Evolutionary conservation across 257 asterid genomes (phyloP), one percentile per base, ranked within the genome.

Genomic region (Catharanthus roseus): DNA sequence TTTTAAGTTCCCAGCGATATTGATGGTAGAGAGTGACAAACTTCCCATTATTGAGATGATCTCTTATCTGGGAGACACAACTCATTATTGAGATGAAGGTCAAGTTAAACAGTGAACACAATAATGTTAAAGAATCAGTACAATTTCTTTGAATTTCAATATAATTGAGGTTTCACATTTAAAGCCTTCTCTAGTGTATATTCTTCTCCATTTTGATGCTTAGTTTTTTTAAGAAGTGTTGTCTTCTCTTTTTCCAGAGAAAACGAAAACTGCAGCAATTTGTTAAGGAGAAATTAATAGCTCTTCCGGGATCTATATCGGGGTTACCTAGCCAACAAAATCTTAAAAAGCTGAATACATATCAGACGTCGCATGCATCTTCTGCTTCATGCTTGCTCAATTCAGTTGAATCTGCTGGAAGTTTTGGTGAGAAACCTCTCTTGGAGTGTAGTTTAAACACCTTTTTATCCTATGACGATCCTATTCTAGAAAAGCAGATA

Each of bases 181-280:
- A 28, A 55, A 55, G 31, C 62, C 31, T 24, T 55, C 62, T 53
- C 18, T 45, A 69, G 73, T 19, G 16, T 18, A 55, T 53, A 34
- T 36, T 38, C 67, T 36, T 23, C 10, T 42, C n/a, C 15, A 7
- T 39, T 19, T n/a, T 51, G 47, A 45, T 36, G 42, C 49, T 21
- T 24, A 23, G 33, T 23, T 34, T 28, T 12, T 64, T n/a, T 23
- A 68, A 44, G 38, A 18, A 36, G 26, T 49, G 9, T 33, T 49
- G 15, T 55, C 26, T 67, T 57, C 67, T 58, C 55, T 31, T 66
- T 73, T 72, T 70, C 67, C 86, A 91, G 96, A 83, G 82, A 83
- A 89, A 89, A 75, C 83, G 93, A 67, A 87, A 86, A 80, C 86
- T 91, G 50, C 84, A 82, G 81, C 88, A 82, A 69, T 81, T 86